A percentile compares a stretch with the other conserved stretches of the same genome.
Evolutionary conservation across 2,329 filamentous ascomycete genomes (phyloP).

Genomic region (Ramichloridium luteum): DNA sequence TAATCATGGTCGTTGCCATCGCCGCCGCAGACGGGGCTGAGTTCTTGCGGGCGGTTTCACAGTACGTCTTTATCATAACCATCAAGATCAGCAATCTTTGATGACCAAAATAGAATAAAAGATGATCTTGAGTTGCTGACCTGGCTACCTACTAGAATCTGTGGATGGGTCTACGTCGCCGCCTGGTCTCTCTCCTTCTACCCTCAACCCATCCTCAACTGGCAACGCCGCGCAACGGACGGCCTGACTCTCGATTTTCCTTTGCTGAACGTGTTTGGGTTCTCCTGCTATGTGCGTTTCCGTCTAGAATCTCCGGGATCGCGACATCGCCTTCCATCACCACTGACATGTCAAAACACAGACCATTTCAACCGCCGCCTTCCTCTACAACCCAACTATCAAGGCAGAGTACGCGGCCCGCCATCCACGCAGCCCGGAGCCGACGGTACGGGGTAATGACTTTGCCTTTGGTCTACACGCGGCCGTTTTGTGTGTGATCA

Average conservation of each 20-base stretch:
- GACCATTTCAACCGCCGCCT: constrained; percentile 52
- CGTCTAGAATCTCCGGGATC: no score
- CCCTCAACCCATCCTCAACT: constrained; percentile 76
- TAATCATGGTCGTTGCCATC: no score
- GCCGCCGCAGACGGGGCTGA: no score
- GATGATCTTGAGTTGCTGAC: no score
- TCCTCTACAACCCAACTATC: constrained; percentile 68
- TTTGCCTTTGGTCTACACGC: constrained; percentile 78
- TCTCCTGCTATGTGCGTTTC: constrained; percentile 58
- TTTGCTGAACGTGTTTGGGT: constrained; percentile 58
- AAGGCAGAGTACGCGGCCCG: constrained; percentile 71
- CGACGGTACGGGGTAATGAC: constrained; percentile 83
- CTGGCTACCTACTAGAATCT: no score
- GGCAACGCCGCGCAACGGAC: constrained; percentile 59
- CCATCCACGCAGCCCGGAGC: constrained; percentile 57
- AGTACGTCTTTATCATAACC: no score
- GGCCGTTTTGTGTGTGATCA: constrained; percentile 56
- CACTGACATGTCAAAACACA: no score
- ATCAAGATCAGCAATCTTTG: no score
- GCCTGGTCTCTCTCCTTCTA: constrained; percentile 76
- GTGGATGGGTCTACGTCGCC: constrained; percentile 17
- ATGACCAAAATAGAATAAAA: no score
- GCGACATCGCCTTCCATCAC: no score
- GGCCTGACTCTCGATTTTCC: constrained; percentile 85
- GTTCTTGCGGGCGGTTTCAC: no score